Evolutionary conservation across 2,329 filamentous ascomycete genomes (phyloP).

Genomic region (Gyromitra esculenta): DNA sequence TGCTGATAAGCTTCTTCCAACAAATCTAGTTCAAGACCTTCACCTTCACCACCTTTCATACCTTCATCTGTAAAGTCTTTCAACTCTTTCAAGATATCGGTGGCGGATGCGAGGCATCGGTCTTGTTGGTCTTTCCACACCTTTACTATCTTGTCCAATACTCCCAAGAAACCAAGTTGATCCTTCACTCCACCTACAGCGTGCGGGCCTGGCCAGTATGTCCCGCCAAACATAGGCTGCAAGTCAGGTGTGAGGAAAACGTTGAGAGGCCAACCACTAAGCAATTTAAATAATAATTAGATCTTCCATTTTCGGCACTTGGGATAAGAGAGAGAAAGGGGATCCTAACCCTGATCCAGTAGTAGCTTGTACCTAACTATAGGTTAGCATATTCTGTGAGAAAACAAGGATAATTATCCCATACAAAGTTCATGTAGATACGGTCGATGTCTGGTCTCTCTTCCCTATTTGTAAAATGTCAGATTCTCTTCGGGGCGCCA

Average conservation of each 20-base stretch:
- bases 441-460: constrained; percentile 92
- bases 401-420: constrained; percentile 21
- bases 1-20: constrained; percentile 88
- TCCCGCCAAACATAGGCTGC: constrained; percentile 93
- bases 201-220: constrained; percentile 89
- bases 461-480: constrained; percentile 64
- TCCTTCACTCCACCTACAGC: constrained; percentile 65
- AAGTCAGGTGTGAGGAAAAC: constrained; percentile 95
- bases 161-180: constrained; percentile 81
- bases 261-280: constrained; percentile 93
- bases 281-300: constrained; percentile 58
- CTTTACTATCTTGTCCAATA: constrained; percentile 78
- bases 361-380: constrained; percentile 75
- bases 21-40: constrained; percentile 85
- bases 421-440: constrained; percentile 94
- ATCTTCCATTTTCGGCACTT: background rate
- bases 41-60: constrained; percentile 62
- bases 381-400: constrained; percentile 20
- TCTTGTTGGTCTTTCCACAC: constrained; percentile 85
- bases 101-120: constrained; percentile 83
- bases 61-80: constrained; percentile 75
- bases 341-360: constrained; percentile 67
- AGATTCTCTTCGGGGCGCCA: constrained; percentile 18
- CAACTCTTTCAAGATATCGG: constrained; percentile 81
- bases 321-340: background rate